Percentiles rank a stretch among this genome's conserved stretches.
Evolutionary conservation across 768 basidiomycete species (phyloP).

Genomic region (Phylloporus scabripes): DNA sequence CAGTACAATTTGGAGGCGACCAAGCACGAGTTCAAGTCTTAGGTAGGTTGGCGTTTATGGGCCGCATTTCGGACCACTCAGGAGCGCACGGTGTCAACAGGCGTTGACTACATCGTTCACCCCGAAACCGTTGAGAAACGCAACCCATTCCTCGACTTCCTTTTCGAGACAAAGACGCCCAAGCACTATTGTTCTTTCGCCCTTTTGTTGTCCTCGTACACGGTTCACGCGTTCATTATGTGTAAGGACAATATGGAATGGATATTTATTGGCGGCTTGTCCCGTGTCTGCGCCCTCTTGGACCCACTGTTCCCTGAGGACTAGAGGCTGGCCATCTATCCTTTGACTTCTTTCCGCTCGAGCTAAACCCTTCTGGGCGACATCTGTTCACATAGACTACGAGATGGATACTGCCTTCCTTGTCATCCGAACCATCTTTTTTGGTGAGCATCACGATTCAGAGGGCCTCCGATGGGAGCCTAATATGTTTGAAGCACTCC

Average conservation of each 20-base stretch:
- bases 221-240: background rate
- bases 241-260: conserved; percentile 5
- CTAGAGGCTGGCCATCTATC: conserved; percentile 12
- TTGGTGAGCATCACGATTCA: conserved; percentile 40
- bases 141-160: conserved; percentile 9
- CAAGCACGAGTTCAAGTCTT: conserved; percentile 28
- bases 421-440: conserved; percentile 49
- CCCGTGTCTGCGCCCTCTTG: conserved; percentile 2
- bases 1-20: conserved; percentile 85
- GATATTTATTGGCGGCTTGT: conserved; percentile 10
- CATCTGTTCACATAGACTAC: background rate
- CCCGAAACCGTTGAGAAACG: background rate
- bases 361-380: background rate
- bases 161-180: conserved; percentile 22
- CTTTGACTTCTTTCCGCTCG: background rate
- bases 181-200: conserved; percentile 12
- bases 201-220: conserved; percentile 20
- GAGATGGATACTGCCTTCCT: conserved; percentile 50
- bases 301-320: conserved; percentile 9
- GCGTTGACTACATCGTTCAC: too few species aligned
- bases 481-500: conserved; percentile 29
- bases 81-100: background rate
- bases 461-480: background rate
- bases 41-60: background rate
- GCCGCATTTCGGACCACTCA: background rate